Base-by-base conservation (phyloP, 2,329 filamentous ascomycete genomes). In the Talaromyces funiculosus region DNA sequence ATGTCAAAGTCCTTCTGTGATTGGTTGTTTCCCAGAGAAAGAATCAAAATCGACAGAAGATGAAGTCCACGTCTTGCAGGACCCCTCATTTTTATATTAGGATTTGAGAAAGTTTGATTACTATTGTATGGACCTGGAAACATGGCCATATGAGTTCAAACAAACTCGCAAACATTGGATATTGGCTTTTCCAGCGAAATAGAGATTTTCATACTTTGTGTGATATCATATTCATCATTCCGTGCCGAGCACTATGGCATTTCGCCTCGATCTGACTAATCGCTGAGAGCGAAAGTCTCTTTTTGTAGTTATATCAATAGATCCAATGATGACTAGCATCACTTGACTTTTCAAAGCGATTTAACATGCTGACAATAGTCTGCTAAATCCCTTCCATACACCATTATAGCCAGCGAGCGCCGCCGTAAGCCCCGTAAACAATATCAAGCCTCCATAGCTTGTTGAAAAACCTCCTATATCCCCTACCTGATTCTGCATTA, bases 391-490 rank as follows among this genome's bases (percentile, higher is more conserved):
- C 35, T 38, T 53, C 57, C 57, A 53, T 3, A 49, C 38, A 22
- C 47, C 47, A 29, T 42, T 53, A 24, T 42, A 59, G 2, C 47
- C 45, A 12, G 51, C 49, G 1, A 60, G 10, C 0, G 29, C 26
- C 8, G 58, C 58, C 12, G 49, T 62, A 35, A 62, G 10, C 6
- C 57, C 61, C 18, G 57, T 62, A 42, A 62, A 62, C 14, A 62
- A 22, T 22, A 62, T 62, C 51, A 62, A 51, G 10, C 37, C 29
- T 4, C 57, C 43, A 57, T 62, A 62, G 20, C 40, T 37, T n/a
- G 55, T 57, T 42, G 40, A 33, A 37, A 33, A 53, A 22, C 35
- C 16, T 9, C 42, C 51, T 51, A 18, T 4, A 22, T 31, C 26
- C 33, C 33, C 40, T 33, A 45, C 38, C 33, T 58, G 47, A 0